These are phyloP conservation scores for Halophytophthora batemanensis DNA, from an alignment of 352 stramenopile genomes.

Conservation along the genomic window DNA sequence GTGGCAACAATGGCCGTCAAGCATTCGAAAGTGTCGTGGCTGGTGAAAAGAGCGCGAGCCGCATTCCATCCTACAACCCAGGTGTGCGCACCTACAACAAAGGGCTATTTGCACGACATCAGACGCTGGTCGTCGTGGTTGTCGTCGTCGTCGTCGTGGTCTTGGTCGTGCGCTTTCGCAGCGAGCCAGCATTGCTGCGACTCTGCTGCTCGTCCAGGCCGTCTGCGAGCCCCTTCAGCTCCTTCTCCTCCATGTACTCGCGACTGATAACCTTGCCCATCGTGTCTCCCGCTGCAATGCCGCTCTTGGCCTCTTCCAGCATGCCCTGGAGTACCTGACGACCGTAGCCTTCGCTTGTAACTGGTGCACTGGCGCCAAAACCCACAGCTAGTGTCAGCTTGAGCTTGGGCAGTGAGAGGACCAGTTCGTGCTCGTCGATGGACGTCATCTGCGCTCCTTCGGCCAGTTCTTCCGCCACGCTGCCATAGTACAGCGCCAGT, in stretches of 20 bases:
- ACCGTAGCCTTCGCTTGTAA: conserved; percentile 73
- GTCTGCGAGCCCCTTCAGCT: conserved; percentile 34
- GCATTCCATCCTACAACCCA: too few relatives aligned
- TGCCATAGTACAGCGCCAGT: conserved; percentile 82
- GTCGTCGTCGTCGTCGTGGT: conserved; percentile 9
- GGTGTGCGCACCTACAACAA: too few relatives aligned
- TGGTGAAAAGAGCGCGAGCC: too few relatives aligned
- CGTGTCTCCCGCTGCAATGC: conserved; percentile 60
- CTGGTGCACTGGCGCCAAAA: conserved; percentile 72
- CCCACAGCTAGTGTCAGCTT: conserved; percentile 81
- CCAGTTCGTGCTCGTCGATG: conserved; percentile 80
- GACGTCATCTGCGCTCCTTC: conserved; percentile 56
- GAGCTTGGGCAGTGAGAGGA: conserved; percentile 75
- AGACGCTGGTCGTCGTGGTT: conserved; percentile 16
- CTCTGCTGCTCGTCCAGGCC: conserved; percentile 30
- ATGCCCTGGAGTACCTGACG: conserved; percentile 65
- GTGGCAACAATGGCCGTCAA: too few relatives aligned
- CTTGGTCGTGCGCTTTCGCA: conserved; percentile 49
- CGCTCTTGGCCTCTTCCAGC: conserved; percentile 56
- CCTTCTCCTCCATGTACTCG: conserved; percentile 63
- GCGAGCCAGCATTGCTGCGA: conserved; percentile 20
- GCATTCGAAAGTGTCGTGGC: too few relatives aligned
- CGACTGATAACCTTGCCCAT: conserved; percentile 75
- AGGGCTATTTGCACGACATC: background rate
- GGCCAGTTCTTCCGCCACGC: conserved; percentile 72